A percentile compares a stretch with the other conserved stretches of the same genome.
phyloP scores from a whole-genome alignment of 177 flowering plant species.

The Telopea speciosissima region DNA sequence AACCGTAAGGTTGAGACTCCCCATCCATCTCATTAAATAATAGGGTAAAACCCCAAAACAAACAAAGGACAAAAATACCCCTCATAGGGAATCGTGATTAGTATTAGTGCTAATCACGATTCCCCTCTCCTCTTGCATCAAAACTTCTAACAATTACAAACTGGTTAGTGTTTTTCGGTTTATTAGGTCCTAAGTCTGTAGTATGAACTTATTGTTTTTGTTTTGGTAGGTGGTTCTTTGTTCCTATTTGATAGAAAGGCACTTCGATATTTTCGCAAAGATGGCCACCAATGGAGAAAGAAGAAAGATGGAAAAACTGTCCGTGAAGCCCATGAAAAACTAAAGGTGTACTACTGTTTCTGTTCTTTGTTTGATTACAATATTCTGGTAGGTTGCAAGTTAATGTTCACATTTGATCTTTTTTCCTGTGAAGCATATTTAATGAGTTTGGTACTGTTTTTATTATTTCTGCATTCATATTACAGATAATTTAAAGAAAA shows the following conservation, averaged over 20 bases:
- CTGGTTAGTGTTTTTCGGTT: background rate
- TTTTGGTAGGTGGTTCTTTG: constrained; percentile 47
- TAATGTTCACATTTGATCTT: background rate
- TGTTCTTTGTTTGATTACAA: constrained; percentile 7
- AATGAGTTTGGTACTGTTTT: background rate
- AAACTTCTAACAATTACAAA: no score
- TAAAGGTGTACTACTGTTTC: constrained; percentile 57
- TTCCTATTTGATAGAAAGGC: constrained; percentile 76
- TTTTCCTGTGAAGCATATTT: background rate
- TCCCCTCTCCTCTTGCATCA: no score
- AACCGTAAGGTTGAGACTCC: no score
- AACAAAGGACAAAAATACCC: no score
- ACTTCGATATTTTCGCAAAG: constrained; percentile 73
- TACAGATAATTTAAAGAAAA: background rate
- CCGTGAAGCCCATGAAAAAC: constrained; percentile 89
- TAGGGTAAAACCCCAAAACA: no score
- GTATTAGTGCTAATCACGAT: no score
- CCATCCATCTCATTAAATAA: no score
- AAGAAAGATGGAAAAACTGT: constrained; percentile 94
- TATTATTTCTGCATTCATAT: background rate
- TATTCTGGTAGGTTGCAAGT: background rate
- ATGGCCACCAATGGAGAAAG: constrained; percentile 90
- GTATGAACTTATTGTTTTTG: background rate
- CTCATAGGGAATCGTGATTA: no score
- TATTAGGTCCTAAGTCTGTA: background rate